Conservation (phyloP, 306 rosid genomes). For the Quercus parvula region DNA sequence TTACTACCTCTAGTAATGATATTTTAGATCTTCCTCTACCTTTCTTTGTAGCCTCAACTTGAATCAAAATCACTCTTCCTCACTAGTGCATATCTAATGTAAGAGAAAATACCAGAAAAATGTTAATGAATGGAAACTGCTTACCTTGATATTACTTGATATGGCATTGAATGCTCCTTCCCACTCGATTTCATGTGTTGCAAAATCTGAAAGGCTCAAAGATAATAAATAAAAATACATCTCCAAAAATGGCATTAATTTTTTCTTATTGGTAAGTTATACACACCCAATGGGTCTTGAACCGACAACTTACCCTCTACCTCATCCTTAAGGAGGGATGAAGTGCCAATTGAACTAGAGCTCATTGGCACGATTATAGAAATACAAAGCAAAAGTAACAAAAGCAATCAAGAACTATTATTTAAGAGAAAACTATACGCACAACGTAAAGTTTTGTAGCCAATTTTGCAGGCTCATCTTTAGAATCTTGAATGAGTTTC, state of each 20-base stretch:
- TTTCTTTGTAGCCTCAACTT: no score
- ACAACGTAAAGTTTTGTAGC: slow-evolving; percentile 98
- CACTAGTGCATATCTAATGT: neutral
- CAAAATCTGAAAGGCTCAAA: slow-evolving; percentile 62
- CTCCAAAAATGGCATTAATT: slow-evolving; percentile 2
- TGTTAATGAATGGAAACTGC: neutral
- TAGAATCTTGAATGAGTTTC: slow-evolving; percentile 96
- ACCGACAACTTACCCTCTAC: no score
- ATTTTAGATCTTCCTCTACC: no score
- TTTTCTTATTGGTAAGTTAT: no score
- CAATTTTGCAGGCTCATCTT: slow-evolving; percentile 92
- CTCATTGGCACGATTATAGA: neutral
- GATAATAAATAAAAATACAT: slow-evolving; percentile 8
- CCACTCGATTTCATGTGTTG: slow-evolving; percentile 99
- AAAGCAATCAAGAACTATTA: neutral
- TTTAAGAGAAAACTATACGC: slow-evolving; percentile 32
- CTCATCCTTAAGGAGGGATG: no score
- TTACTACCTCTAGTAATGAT: no score
- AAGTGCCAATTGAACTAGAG: no score
- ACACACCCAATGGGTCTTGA: no score
- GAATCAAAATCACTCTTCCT: no score
- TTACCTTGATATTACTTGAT: slow-evolving; percentile 97
- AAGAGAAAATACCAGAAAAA: neutral
- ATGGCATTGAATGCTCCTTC: slow-evolving; percentile 98
- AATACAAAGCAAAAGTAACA: slow-evolving; percentile 1